Evolutionary conservation across 2,329 filamentous ascomycete species (phyloP).

Genomic region (Cryphonectria radicalis): DNA sequence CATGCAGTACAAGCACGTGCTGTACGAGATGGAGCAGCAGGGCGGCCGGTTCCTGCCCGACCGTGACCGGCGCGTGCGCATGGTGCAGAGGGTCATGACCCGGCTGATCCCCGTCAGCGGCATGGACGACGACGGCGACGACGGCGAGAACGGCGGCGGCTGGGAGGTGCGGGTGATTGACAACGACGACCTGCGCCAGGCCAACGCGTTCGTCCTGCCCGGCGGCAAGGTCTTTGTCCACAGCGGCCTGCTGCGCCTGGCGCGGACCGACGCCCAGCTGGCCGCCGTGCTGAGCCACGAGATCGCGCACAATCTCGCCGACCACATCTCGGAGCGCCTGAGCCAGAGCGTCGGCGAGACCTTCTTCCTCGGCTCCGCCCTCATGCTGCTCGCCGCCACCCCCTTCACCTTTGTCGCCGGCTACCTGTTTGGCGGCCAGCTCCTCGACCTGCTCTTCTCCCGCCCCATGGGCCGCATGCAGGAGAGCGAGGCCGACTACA

Average conservation of each 20-base stretch:
- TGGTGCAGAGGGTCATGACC: conserved; percentile 68
- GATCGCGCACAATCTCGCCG: conserved; percentile 76
- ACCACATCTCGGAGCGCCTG: conserved; percentile 68
- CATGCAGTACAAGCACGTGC: conserved; percentile 59
- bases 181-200: conserved; percentile 51
- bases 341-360: conserved; percentile 57
- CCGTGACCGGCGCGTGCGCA: conserved; percentile 58
- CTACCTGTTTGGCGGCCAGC: conserved; percentile 48
- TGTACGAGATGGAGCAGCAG: conserved; percentile 57
- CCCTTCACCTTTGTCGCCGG: conserved; percentile 49
- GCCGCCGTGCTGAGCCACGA: conserved; percentile 80
- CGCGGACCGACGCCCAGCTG: conserved; percentile 68
- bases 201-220: conserved; percentile 79
- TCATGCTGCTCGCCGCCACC: conserved; percentile 51
- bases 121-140: conserved; percentile 44
- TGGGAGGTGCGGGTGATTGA: conserved; percentile 81
- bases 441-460: conserved; percentile 67
- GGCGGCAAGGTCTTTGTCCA: conserved; percentile 82
- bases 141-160: conserved; percentile 42
- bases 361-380: conserved; percentile 53
- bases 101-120: conserved; percentile 70
- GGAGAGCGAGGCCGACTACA: conserved; percentile 79
- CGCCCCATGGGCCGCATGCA: conserved; percentile 72
- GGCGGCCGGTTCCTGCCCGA: conserved; percentile 60
- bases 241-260: conserved; percentile 72